Evolutionary conservation across 2,329 filamentous ascomycete genomes (phyloP).

Genomic region (Blumeria hordei): DNA sequence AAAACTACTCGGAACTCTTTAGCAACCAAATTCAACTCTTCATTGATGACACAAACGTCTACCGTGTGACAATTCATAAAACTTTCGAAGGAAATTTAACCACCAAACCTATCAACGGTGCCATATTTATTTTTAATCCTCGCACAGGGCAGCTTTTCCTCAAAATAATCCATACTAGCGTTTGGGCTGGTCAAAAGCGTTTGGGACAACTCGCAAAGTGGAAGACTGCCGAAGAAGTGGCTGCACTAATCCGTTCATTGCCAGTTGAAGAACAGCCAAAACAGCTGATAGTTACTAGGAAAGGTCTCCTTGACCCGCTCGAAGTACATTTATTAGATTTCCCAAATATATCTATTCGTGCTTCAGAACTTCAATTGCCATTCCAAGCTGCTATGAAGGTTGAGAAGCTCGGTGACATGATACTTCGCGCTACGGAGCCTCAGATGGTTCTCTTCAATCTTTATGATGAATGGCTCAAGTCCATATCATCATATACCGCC

Average conservation of each 20-base stretch:
- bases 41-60: constrained; percentile 97
- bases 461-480: constrained; percentile 97
- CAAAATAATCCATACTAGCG: constrained; percentile 98
- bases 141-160: constrained; percentile 90
- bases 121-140: constrained; percentile 99
- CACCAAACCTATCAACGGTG: constrained; percentile 96
- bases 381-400: constrained; percentile 99
- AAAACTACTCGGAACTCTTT: constrained; percentile 97
- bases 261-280: constrained; percentile 97
- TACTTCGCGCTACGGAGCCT: constrained; percentile 88
- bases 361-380: constrained; percentile 84
- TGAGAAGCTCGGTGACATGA: constrained; percentile 98
- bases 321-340: constrained; percentile 96
- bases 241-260: constrained; percentile 79
- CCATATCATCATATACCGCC: constrained; percentile 91
- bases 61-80: constrained; percentile 98
- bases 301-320: constrained; percentile 86
- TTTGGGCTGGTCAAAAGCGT: constrained; percentile 98
- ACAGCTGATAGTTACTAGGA: constrained; percentile 92
- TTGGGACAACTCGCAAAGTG: constrained; percentile 93
- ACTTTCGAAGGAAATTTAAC: constrained; percentile 98
- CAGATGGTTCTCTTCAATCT: constrained; percentile 99
- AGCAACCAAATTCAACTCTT: constrained; percentile 98
- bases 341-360: constrained; percentile 95
- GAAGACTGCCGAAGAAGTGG: constrained; percentile 99